Percentiles rank a stretch among this genome's conserved stretches.
phyloP scores from a whole-genome alignment of 345 rosid genomes.

The Raphanus sativus region DNA sequence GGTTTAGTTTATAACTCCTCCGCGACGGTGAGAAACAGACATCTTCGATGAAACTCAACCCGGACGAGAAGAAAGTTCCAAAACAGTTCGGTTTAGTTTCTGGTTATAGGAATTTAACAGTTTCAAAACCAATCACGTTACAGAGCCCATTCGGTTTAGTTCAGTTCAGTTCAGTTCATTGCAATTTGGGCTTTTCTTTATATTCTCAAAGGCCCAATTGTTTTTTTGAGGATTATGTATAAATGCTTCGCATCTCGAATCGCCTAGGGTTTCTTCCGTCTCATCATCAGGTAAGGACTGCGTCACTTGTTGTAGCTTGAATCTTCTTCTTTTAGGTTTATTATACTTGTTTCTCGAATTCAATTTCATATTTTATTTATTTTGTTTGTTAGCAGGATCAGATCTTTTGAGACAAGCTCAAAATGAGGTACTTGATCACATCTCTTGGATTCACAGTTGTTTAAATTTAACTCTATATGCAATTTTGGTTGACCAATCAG shows the following conservation, averaged over 20 bases:
- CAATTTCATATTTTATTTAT: not conserved
- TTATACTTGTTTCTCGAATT: not conserved
- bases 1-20: not conserved
- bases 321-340: not conserved
- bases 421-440: not conserved
- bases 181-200: constrained; percentile 4
- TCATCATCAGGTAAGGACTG: constrained; percentile 27
- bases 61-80: not conserved
- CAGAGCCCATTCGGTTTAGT: not conserved
- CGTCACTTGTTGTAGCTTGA: constrained; percentile 1
- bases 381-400: constrained; percentile 17
- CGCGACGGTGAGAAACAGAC: no score
- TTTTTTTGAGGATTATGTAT: constrained; percentile 30
- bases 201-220: constrained; percentile 14
- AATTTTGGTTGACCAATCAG: not conserved
- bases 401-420: constrained; percentile 16
- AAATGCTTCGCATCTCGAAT: not conserved
- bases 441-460: no score
- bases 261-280: constrained; percentile 23
- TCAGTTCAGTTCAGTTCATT: not conserved
- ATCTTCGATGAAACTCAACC: not conserved
- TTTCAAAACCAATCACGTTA: not conserved
- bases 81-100: not conserved
- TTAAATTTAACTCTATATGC: not conserved
- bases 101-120: not conserved